Conservation (phyloP, 163 green algal genomes). For the Chlorella variabilis region DNA sequence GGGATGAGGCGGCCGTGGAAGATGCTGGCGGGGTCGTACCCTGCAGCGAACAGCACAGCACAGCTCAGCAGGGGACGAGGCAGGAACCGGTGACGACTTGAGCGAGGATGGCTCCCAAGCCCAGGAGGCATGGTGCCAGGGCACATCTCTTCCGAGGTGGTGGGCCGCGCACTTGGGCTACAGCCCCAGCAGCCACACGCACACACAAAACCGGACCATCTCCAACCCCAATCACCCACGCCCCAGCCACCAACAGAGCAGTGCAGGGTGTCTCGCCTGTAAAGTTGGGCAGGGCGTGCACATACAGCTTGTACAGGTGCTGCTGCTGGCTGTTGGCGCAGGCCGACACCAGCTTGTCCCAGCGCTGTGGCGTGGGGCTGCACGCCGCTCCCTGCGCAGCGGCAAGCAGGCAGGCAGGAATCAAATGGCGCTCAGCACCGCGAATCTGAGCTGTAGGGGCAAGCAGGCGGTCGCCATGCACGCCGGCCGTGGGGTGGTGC, state of each 20-base stretch:
- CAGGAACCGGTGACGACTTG: no score
- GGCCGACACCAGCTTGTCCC: not conserved
- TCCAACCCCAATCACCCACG: no score
- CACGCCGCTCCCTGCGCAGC: not conserved
- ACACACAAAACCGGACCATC: no score
- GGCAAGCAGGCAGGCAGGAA: not conserved
- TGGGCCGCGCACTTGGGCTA: no score
- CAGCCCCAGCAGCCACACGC: no score
- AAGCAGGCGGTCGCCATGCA: not conserved
- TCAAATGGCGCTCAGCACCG: not conserved
- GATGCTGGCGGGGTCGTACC: constrained; percentile 39
- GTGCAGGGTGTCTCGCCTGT: not conserved
- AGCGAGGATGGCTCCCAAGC: no score
- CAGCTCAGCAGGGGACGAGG: not conserved
- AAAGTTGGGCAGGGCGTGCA: constrained; percentile 47
- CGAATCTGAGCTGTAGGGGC: no score
- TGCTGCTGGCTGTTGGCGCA: constrained; percentile 30
- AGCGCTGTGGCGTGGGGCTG: not conserved
- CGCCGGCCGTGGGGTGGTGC: not conserved
- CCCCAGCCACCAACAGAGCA: no score
- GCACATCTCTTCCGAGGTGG: no score
- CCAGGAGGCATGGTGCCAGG: no score
- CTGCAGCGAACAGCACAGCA: constrained; percentile 18
- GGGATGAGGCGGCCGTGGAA: constrained; percentile 38
- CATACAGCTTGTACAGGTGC: constrained; percentile 55